Evolutionary conservation across 768 basidiomycete species (phyloP).

Genomic region (Tricholomella constricta): DNA sequence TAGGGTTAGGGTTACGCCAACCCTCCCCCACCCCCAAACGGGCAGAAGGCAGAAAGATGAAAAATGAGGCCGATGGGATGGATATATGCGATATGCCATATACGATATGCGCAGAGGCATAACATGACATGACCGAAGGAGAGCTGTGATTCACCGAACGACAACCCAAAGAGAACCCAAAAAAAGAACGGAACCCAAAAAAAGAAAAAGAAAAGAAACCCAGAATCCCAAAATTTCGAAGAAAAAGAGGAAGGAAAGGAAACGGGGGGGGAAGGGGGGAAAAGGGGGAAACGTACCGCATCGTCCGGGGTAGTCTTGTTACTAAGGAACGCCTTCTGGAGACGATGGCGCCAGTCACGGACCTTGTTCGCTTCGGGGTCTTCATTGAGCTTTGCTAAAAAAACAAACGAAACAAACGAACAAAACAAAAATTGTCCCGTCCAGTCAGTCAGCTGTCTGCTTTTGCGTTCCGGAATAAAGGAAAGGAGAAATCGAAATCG

Average conservation of each 20-base stretch:
- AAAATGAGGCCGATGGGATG: no score
- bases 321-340: constrained; percentile 69
- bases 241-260: background rate
- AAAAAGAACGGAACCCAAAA: no score
- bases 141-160: no score
- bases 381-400: constrained; percentile 35
- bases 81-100: no score
- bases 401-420: no score
- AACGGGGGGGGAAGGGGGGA: background rate
- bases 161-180: no score
- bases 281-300: constrained; percentile 13
- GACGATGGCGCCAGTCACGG: constrained; percentile 79
- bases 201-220: background rate
- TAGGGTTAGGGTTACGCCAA: background rate
- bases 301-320: constrained; percentile 18
- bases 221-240: background rate
- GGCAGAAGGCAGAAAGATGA: background rate
- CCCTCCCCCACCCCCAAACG: background rate
- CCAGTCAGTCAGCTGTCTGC: background rate
- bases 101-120: background rate
- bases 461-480: background rate
- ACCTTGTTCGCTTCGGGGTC: constrained; percentile 71
- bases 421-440: no score
- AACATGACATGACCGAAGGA: no score
- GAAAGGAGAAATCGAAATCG: background rate